These are phyloP conservation scores for Physaria fendleri DNA, from an alignment of 345 rosid species.

Conservation along the genomic window DNA sequence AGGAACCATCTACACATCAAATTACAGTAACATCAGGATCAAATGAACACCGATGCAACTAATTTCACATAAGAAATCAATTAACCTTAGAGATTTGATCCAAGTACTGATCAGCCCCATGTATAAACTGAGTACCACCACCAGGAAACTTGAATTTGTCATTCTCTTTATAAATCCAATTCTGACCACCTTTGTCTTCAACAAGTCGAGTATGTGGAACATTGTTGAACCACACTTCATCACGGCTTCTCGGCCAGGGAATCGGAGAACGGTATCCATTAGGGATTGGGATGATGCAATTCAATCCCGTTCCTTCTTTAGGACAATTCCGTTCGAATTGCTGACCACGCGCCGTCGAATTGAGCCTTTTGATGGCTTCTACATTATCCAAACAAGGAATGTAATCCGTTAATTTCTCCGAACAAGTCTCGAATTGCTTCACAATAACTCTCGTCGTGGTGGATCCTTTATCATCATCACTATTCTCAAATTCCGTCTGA, in stretches of 20 bases:
- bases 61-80: neutral
- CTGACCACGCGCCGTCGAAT: slow-evolving; percentile 78
- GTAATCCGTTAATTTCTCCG: slow-evolving; percentile 58
- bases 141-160: slow-evolving; percentile 93
- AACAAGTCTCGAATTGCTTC: slow-evolving; percentile 45
- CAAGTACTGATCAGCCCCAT: slow-evolving; percentile 86
- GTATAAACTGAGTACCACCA: slow-evolving; percentile 97
- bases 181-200: slow-evolving; percentile 96
- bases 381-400: slow-evolving; percentile 89
- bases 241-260: slow-evolving; percentile 94
- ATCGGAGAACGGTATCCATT: slow-evolving; percentile 62
- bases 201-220: slow-evolving; percentile 83
- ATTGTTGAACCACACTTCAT: slow-evolving; percentile 89
- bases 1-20: slow-evolving; percentile 63
- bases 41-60: neutral
- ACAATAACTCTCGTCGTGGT: slow-evolving; percentile 28
- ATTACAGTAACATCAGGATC: slow-evolving; percentile 9
- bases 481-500: slow-evolving; percentile 26
- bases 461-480: slow-evolving; percentile 7
- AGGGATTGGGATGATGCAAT: slow-evolving; percentile 78
- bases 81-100: slow-evolving; percentile 76
- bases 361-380: slow-evolving; percentile 53
- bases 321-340: slow-evolving; percentile 87
- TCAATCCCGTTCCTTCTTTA: slow-evolving; percentile 45
- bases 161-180: slow-evolving; percentile 72